Conservation (phyloP, 2,329 filamentous ascomycete species). For the Fusarium tricinctum region DNA sequence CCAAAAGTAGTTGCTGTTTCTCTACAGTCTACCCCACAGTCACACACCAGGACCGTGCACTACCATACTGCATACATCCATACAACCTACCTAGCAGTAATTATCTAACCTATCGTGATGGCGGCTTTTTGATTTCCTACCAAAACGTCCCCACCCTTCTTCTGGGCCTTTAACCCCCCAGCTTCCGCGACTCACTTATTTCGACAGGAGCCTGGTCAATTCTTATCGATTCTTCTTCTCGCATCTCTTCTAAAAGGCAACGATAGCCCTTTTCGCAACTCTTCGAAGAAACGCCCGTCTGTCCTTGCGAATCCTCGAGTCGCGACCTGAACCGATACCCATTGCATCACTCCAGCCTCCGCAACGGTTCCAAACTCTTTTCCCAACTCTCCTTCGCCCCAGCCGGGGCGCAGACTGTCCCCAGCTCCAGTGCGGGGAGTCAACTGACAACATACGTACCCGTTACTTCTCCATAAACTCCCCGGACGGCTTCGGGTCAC, state of each 20-base stretch:
- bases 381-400: slow-evolving; percentile 31
- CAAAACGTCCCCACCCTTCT: slow-evolving; percentile 43
- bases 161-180: slow-evolving; percentile 47
- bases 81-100: slow-evolving; percentile 20
- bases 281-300: slow-evolving; percentile 12
- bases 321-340: slow-evolving; percentile 10
- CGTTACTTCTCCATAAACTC: slow-evolving; percentile 45
- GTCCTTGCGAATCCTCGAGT: slow-evolving; percentile 10
- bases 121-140: slow-evolving; percentile 40
- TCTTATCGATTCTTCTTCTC: slow-evolving; percentile 41
- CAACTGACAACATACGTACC: slow-evolving; percentile 45
- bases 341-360: slow-evolving; percentile 17
- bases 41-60: slow-evolving; percentile 43
- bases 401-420: slow-evolving; percentile 43
- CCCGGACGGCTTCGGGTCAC: slow-evolving; percentile 41
- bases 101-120: slow-evolving; percentile 47
- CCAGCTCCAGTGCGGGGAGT: slow-evolving; percentile 49
- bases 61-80: not conserved
- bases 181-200: slow-evolving; percentile 47
- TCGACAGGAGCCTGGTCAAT: slow-evolving; percentile 38
- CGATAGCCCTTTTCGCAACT: slow-evolving; percentile 20
- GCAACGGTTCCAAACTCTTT: slow-evolving; percentile 30
- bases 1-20: slow-evolving; percentile 35
- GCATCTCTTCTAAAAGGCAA: slow-evolving; percentile 29
- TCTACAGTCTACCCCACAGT: slow-evolving; percentile 47